Base-by-base conservation (phyloP, 495 filamentous ascomycete species). In the Trichoderma asperelloides region DNA sequence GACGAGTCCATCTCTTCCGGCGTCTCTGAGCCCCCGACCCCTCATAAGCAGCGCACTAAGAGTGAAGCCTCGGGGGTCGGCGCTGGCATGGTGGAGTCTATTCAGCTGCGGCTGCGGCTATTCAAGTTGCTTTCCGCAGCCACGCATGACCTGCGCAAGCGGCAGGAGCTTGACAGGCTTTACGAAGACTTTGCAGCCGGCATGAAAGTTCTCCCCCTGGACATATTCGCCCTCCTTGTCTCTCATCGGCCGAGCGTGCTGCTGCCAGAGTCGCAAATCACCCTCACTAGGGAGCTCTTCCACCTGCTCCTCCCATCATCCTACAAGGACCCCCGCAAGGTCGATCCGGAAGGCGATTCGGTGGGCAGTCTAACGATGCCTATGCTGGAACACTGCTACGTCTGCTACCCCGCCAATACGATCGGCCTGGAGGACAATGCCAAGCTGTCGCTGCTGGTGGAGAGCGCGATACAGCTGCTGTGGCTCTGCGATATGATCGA, bases 391-490 rank as follows among this genome's bases (percentile, higher is more conserved):
- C 67, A 79, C 57, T 87, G 85, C 71, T 96, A 87, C 72, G 79
- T 96, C 2, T 92, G 91, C 0, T 91, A 82, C 65, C 76, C 87
- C 1, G 91, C 93, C 0, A 87, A 84, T 62, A 86, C 82, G 0
- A 75, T 82, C 6, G 85, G 80, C 8, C 75, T 83, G 0, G 82
- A 81, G 6, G 91, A 96, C 63, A 97, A 97, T 72, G 87, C 89
- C 3, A 93, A 92, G 75, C 80, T 97, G 40, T 89, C 88, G 4
- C 76, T 97, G 3, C 72, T 91, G 64, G 74, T 97, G 0, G 94
- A 98, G 75, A 81, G 81, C 0, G 74, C 96, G 66, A 69, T 94
- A 64, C 81, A 87, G 57, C 76, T 89, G 4, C 71, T 93, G n/a
- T 77, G 78, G 69, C 69, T 66, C 28, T 28, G 28, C 33, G 79